Percentiles rank a stretch among this genome's conserved stretches.
phyloP scores from a whole-genome alignment of 1,284 basidiomycete genomes.

The Ceratobasidium sp. region DNA sequence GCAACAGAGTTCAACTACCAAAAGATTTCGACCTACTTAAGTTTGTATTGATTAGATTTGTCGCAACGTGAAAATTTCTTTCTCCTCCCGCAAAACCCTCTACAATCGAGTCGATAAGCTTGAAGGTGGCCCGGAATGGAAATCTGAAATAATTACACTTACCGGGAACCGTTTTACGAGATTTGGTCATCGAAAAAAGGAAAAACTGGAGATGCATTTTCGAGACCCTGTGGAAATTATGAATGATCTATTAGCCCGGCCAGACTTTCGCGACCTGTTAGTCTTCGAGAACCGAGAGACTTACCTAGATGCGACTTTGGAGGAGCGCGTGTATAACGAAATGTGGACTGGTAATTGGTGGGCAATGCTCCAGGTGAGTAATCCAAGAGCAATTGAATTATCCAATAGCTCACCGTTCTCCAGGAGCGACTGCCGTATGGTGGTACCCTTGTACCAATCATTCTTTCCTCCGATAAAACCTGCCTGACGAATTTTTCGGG shows the following conservation, averaged over 20 bases:
- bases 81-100: constrained; percentile 50
- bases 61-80: constrained; percentile 46
- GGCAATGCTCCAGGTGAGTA: not conserved
- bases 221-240: constrained; percentile 58
- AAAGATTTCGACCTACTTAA: no score
- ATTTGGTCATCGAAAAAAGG: constrained; percentile 46
- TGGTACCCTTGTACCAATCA: constrained; percentile 32
- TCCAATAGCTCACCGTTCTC: no score
- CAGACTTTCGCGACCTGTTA: not conserved
- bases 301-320: not conserved
- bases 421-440: constrained; percentile 2
- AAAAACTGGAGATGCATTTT: constrained; percentile 55
- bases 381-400: no score
- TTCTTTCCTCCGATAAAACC: constrained; percentile 44
- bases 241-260: constrained; percentile 54
- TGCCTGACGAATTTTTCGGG: constrained; percentile 21
- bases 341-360: constrained; percentile 4
- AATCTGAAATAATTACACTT: constrained; percentile 50
- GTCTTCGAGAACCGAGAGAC: not conserved
- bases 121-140: constrained; percentile 53
- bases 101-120: constrained; percentile 51
- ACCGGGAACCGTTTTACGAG: constrained; percentile 51
- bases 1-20: no score
- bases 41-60: no score
- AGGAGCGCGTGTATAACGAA: not conserved